A percentile compares a stretch with the other conserved stretches of the same genome.
Conservation (phyloP, 306 rosid species). For the Hippophae rhamnoides region DNA sequence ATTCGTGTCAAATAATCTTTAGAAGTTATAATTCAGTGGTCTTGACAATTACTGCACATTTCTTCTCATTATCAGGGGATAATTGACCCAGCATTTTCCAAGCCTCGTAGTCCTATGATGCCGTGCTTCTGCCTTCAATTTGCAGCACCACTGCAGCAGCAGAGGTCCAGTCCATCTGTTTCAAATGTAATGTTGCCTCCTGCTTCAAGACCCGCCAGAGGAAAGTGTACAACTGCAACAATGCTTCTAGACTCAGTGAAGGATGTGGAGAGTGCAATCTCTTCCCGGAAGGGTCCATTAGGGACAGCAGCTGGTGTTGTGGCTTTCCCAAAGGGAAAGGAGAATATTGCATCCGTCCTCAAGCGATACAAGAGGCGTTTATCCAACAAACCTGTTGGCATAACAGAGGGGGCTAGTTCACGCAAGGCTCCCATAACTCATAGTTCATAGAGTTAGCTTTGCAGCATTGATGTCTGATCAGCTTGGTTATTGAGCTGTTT, state of each 20-base stretch:
- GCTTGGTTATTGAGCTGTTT: slow-evolving; percentile 21
- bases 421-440: slow-evolving; percentile 43
- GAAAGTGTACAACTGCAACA: slow-evolving; percentile 65
- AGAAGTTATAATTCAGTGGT: background rate
- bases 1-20: no score
- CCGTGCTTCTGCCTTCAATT: slow-evolving; percentile 92
- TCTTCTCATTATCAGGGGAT: slow-evolving; percentile 43
- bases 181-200: slow-evolving; percentile 85
- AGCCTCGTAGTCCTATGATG: slow-evolving; percentile 57
- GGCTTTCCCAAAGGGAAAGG: slow-evolving; percentile 92
- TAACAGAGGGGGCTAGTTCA: slow-evolving; percentile 34
- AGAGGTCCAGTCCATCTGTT: slow-evolving; percentile 53
- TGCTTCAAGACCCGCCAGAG: slow-evolving; percentile 60
- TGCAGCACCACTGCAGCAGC: slow-evolving; percentile 51
- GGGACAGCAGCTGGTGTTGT: slow-evolving; percentile 97
- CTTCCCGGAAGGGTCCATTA: slow-evolving; percentile 71
- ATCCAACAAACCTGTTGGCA: slow-evolving; percentile 44
- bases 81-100: slow-evolving; percentile 64
- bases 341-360: slow-evolving; percentile 80
- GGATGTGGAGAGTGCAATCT: slow-evolving; percentile 78
- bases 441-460: slow-evolving; percentile 25
- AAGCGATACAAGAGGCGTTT: slow-evolving; percentile 85
- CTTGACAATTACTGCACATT: background rate
- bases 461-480: background rate
- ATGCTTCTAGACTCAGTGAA: slow-evolving; percentile 56